phyloP scores from a whole-genome alignment of 75 land plant species.

The Azolla pinnata region DNA sequence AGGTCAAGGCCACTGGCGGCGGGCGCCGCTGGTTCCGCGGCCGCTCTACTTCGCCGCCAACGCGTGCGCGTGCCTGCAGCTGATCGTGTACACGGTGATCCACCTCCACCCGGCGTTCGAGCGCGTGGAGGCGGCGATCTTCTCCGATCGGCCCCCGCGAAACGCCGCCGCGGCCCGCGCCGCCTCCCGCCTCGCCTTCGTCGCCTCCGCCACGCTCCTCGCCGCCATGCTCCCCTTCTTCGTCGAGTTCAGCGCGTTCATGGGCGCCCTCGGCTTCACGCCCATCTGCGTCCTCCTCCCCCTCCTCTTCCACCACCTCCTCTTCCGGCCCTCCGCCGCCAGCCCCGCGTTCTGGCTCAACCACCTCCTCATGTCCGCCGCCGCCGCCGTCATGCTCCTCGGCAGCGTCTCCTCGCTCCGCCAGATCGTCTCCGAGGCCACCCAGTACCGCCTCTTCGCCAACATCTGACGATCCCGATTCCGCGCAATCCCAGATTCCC shows the following conservation, averaged over 20 bases:
- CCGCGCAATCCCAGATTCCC: conserved; percentile 72
- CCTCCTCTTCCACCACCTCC: conserved; percentile 44
- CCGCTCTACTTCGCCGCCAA: conserved; percentile 36
- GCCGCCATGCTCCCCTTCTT: conserved; percentile 90
- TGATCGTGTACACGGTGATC: conserved; percentile 27
- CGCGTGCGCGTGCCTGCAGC: conserved; percentile 17
- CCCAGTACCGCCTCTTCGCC: conserved; percentile 42
- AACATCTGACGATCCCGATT: conserved; percentile 21
- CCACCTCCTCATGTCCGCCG: conserved; percentile 25
- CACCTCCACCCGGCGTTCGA: conserved; percentile 69
- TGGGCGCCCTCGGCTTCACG: conserved; percentile 69
- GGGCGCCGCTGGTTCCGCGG: conserved; percentile 52
- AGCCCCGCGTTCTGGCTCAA: conserved; percentile 52
- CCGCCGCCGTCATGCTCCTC: conserved; percentile 26
- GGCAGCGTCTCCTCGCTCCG: conserved; percentile 45
- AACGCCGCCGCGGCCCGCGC: conserved; percentile 49
- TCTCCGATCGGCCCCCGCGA: too few relatives aligned
- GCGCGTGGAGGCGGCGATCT: conserved; percentile 36
- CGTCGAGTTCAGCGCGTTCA: conserved; percentile 58
- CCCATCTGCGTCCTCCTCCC: conserved; percentile 69
- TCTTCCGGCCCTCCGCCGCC: conserved; percentile 42
- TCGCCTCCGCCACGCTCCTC: conserved; percentile 36
- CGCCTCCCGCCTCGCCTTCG: conserved; percentile 27
- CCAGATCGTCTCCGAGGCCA: conserved; percentile 54
- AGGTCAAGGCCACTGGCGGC: conserved; percentile 30